These are phyloP conservation scores for Massarina eburnea DNA, from an alignment of 2,329 filamentous ascomycete genomes.

Conservation along the genomic window DNA sequence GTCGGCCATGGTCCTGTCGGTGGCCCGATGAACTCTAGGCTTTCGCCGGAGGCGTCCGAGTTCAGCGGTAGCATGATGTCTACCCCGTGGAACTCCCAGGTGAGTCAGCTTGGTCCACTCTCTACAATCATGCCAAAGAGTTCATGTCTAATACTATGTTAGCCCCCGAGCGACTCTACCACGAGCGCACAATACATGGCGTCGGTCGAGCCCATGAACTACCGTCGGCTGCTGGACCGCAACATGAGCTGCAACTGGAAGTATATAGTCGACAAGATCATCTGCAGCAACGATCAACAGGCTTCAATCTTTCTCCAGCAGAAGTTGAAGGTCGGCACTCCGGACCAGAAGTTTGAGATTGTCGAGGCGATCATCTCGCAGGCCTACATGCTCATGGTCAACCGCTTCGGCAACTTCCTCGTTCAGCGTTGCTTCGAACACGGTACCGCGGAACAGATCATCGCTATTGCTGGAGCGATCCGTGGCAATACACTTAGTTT, in stretches of 20 bases:
- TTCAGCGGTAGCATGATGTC: slow-evolving; percentile 42
- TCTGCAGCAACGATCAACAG: slow-evolving; percentile 98
- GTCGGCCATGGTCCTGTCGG: slow-evolving; percentile 27
- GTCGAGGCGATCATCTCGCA: slow-evolving; percentile 94
- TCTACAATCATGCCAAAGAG: not conserved
- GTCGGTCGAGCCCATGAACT: slow-evolving; percentile 90
- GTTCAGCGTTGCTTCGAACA: slow-evolving; percentile 99
- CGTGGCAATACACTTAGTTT: slow-evolving; percentile 90
- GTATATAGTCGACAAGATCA: slow-evolving; percentile 99
- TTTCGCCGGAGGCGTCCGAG: slow-evolving; percentile 51
- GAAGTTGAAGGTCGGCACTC: slow-evolving; percentile 94
- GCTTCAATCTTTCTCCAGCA: slow-evolving; percentile 98
- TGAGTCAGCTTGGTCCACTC: slow-evolving; percentile 8
- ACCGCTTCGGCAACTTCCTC: slow-evolving; percentile 97
- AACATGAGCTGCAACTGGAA: slow-evolving; percentile 99
- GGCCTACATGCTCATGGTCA: slow-evolving; percentile 95
- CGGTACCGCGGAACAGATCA: slow-evolving; percentile 87
- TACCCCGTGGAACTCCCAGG: slow-evolving; percentile 45
- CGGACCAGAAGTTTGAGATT: slow-evolving; percentile 95
- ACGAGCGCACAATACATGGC: slow-evolving; percentile 68
- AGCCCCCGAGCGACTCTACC: slow-evolving; percentile 31
- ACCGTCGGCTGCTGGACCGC: slow-evolving; percentile 89
- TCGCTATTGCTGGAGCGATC: slow-evolving; percentile 92
- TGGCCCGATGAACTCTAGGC: slow-evolving; percentile 34
- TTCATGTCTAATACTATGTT: not conserved